These are phyloP conservation scores for Fusarium sp. DNA, from an alignment of 2,329 filamentous ascomycete species.

Conservation along the genomic window DNA sequence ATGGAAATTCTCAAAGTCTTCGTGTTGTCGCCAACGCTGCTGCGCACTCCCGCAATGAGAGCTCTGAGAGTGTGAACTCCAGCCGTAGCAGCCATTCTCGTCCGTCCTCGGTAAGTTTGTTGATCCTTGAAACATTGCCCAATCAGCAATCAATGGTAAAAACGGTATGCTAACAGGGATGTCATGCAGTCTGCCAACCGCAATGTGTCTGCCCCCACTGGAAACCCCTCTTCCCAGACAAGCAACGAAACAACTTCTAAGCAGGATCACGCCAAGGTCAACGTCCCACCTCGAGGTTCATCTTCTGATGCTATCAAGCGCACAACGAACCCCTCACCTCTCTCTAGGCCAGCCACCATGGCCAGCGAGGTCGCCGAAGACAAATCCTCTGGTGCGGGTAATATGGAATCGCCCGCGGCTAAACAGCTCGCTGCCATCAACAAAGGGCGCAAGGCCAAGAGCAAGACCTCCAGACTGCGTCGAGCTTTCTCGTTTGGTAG, in stretches of 20 bases:
- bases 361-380: slow-evolving; percentile 63
- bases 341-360: slow-evolving; percentile 78
- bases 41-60: slow-evolving; percentile 63
- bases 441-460: slow-evolving; percentile 80
- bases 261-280: slow-evolving; percentile 68
- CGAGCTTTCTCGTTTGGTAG: slow-evolving; percentile 97
- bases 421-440: slow-evolving; percentile 89
- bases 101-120: slow-evolving; percentile 72
- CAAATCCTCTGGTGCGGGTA: slow-evolving; percentile 54
- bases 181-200: slow-evolving; percentile 69
- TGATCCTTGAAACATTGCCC: slow-evolving; percentile 52
- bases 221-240: slow-evolving; percentile 63
- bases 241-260: slow-evolving; percentile 61
- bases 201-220: slow-evolving; percentile 64
- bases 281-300: slow-evolving; percentile 71
- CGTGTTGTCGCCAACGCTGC: slow-evolving; percentile 50
- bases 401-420: slow-evolving; percentile 75
- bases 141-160: slow-evolving; percentile 56
- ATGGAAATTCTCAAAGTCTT: slow-evolving; percentile 57
- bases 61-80: slow-evolving; percentile 73
- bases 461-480: slow-evolving; percentile 86
- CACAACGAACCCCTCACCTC: slow-evolving; percentile 74
- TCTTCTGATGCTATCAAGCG: slow-evolving; percentile 75
- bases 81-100: slow-evolving; percentile 69
- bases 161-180: slow-evolving; percentile 61